Evolutionary conservation across 441 rosid genomes (phyloP), one percentile per base, ranked within the genome.

Genomic region (Codiaeum variegatum): DNA sequence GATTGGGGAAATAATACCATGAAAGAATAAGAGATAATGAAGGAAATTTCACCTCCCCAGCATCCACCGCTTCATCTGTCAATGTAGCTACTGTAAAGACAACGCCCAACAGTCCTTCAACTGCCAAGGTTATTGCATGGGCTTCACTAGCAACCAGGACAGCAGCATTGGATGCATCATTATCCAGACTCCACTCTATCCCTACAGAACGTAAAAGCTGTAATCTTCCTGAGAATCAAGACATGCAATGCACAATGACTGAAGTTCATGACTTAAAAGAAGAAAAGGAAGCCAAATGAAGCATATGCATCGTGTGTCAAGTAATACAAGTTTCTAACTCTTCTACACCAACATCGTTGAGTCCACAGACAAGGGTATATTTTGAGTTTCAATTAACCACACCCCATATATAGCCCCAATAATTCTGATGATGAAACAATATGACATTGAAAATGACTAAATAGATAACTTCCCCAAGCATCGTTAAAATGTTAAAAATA

Each of bases 71-170:
- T 86, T 92, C 92, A 84, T 96, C 99, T 64, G 98, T 96, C 88
- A 96, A 83, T 47, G 99, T 92, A 74, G 99, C 98, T 66, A 96
- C 92, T 67, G 98, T 96, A 76, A 94, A 96, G 59, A 92, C 90
- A 76, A 92, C 98, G 76, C 99, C 99, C 78, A 93, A 80, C 71
- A 96, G 83, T 72, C 99, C 99, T 87, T 96, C 98, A 83, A 92
- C 90, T 78, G 99, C 98, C 89, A 96, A 82, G 72, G 91, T 90
- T 76, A 96, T 88, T 75, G 98, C 96, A 85, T 96, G 98, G 69
- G 98, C 99, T 86, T 96, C 99, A 83, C 98, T 94, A 23, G 98
- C 99, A 87, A 92, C 97, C 80, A 96, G 82, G 77, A 96, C 99
- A 46, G 99, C 91, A 76, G 97, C 90, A 83, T 91, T 96, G 71